These are phyloP conservation scores for Dryas drummondii DNA, from an alignment of 306 rosid genomes.

Conservation along the genomic window DNA sequence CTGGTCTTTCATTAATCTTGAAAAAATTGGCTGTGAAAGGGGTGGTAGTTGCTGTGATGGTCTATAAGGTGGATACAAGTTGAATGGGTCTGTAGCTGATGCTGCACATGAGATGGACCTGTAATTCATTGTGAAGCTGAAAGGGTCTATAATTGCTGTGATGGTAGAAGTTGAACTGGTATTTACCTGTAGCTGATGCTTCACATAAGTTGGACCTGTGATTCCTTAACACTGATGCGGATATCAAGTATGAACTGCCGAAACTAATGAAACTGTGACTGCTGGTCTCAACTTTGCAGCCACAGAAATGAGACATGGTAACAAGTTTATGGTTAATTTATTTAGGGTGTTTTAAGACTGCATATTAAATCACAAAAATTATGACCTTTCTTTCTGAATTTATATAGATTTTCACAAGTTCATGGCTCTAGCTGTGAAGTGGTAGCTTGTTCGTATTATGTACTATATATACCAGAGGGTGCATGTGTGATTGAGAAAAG, in stretches of 20 bases:
- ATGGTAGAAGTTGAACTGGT: not conserved
- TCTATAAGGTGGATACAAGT: constrained; percentile 24
- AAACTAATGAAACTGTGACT: constrained; percentile 34
- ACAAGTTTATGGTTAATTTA: constrained; percentile 32
- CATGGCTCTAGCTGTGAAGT: constrained; percentile 51
- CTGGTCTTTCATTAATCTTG: constrained; percentile 23
- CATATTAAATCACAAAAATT: constrained; percentile 22
- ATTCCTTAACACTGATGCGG: constrained; percentile 39
- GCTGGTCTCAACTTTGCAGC: constrained; percentile 36
- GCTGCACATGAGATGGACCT: constrained; percentile 21
- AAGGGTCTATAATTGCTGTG: constrained; percentile 8
- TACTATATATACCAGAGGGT: constrained; percentile 6
- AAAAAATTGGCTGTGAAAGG: constrained; percentile 28
- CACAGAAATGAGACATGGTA: constrained; percentile 37
- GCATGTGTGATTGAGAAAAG: too few species aligned
- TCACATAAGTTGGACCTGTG: constrained; percentile 48
- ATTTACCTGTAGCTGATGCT: constrained; percentile 7
- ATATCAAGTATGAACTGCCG: constrained; percentile 36
- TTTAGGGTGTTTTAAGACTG: constrained; percentile 29
- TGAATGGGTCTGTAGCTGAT: constrained; percentile 51
- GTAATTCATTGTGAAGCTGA: not conserved
- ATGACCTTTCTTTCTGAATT: constrained; percentile 52
- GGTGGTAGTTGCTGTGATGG: constrained; percentile 49
- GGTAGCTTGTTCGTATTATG: constrained; percentile 51
- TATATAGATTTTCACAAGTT: constrained; percentile 51